These are phyloP conservation scores for Apodospora peruviana DNA, from an alignment of 495 filamentous ascomycete genomes.

Conservation along the genomic window DNA sequence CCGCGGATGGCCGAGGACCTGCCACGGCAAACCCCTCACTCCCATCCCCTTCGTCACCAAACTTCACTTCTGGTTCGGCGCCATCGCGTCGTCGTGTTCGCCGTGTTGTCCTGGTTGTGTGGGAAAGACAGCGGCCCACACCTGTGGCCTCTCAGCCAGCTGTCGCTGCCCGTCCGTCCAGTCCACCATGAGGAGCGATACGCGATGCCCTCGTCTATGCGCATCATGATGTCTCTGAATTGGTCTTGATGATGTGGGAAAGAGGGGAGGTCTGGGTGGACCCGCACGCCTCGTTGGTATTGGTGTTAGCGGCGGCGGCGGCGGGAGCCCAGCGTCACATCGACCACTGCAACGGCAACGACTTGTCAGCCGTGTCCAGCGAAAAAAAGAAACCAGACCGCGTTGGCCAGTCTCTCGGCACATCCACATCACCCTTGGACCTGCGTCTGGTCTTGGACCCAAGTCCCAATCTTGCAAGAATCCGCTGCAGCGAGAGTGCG, in stretches of 20 bases:
- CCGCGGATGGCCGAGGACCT: background rate
- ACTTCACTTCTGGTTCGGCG: background rate
- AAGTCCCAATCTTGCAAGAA: background rate
- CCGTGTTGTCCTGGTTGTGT: background rate
- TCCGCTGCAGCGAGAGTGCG: background rate
- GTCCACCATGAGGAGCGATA: too few relatives aligned
- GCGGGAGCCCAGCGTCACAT: conserved; percentile 4
- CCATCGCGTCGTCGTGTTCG: background rate
- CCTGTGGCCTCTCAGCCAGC: background rate
- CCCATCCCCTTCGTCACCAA: background rate
- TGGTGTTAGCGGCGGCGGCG: background rate
- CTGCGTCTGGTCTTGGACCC: background rate
- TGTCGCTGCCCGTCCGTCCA: too few relatives aligned
- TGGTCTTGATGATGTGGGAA: too few relatives aligned
- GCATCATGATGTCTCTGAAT: too few relatives aligned
- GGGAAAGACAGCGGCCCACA: background rate
- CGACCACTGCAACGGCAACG: background rate
- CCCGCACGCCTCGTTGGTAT: background rate
- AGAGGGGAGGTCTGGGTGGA: background rate
- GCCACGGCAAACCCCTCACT: too few relatives aligned
- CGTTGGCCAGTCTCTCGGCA: too few relatives aligned
- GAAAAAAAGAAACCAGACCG: background rate
- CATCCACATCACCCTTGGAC: conserved; percentile 3
- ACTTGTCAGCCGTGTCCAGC: background rate
- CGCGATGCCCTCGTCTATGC: too few relatives aligned